Percentiles rank a stretch among this genome's conserved stretches.
Evolutionary conservation across 768 basidiomycete species (phyloP).

Genomic region (Neoboletus subvelutipes): DNA sequence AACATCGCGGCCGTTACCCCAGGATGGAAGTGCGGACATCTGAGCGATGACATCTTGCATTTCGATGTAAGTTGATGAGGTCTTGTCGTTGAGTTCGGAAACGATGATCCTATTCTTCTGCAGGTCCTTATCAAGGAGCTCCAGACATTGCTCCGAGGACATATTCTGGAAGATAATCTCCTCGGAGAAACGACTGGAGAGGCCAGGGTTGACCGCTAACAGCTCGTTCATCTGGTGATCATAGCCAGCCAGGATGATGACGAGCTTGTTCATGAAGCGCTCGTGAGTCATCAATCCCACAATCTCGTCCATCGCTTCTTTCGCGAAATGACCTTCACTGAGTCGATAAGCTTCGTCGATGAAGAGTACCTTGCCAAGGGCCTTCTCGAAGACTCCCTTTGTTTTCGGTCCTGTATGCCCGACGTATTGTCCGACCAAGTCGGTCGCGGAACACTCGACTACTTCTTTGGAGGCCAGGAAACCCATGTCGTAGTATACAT

Average conservation of each 20-base stretch:
- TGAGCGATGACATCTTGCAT: constrained; percentile 41
- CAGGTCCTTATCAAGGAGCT: constrained; percentile 50
- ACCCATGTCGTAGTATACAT: constrained; percentile 68
- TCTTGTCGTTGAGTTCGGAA: constrained; percentile 31
- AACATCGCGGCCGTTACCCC: constrained; percentile 73
- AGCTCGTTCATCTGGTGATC: constrained; percentile 66
- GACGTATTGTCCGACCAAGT: constrained; percentile 68
- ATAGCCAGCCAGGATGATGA: constrained; percentile 72
- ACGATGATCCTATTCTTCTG: constrained; percentile 41
- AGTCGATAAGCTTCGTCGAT: constrained; percentile 74
- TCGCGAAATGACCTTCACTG: constrained; percentile 59
- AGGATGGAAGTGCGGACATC: constrained; percentile 50
- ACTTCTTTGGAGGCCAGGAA: constrained; percentile 52
- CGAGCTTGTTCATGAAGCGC: constrained; percentile 54
- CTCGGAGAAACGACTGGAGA: constrained; percentile 71
- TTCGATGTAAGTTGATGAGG: constrained; percentile 5
- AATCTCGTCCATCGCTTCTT: constrained; percentile 76
- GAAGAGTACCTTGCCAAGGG: constrained; percentile 67
- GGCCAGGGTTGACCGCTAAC: constrained; percentile 57
- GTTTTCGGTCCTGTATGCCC: constrained; percentile 75
- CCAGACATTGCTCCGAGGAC: constrained; percentile 48
- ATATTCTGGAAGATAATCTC: constrained; percentile 58
- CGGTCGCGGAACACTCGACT: constrained; percentile 67
- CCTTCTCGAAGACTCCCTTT: constrained; percentile 57
- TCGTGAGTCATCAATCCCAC: constrained; percentile 64